Base-by-base conservation (phyloP, 805 yeast species). In the Spathaspora girioi region DNA sequence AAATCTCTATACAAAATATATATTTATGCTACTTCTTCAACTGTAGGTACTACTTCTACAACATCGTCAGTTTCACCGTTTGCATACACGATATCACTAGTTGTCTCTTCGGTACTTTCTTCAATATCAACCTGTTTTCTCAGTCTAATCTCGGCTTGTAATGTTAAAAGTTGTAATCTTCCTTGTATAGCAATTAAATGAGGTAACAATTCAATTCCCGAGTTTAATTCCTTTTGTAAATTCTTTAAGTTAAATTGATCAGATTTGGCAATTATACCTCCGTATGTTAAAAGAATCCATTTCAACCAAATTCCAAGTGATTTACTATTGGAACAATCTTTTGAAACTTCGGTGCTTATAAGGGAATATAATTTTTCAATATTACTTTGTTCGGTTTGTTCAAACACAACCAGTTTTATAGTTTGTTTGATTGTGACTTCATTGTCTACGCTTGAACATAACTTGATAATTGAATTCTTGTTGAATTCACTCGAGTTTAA, bases 151-250 rank as follows among this genome's bases (percentile, higher is more conserved):
- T 80, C 78, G 10, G 89, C 77, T 69, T 93, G 98, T 2, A 90
- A 80, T 56, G 80, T 80, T 43, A 93, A 75, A 65, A 93, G 77
- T 60, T 86, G 87, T 45, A 93, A 73, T 56, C 94, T 81, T 45
- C 99, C 99, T 66, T 92, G 96, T 29, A 93, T 77, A 1, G 94
- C 83, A 23, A 92, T 70, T 48, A 93, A 73, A 40, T 81, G 78
- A 8, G 92, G 87, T 55, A 93, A 69, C 20, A 77, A 76, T 54
- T 78, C 78, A 66, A 80, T 75, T 31, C 80, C 85, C 50, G 80
- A 72, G 17, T 75, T 69, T 27, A 92, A 70, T 0, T 86, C 76
- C 2, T 78, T 63, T 63, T 82, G 86, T 50, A 93, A 67, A 2
- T 77, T 69, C 43, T 82, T 82, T 48, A 87, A 70, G 19, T 83